phyloP scores from a whole-genome alignment of 2,329 filamentous ascomycete genomes.

The Fusarium mangiferae region DNA sequence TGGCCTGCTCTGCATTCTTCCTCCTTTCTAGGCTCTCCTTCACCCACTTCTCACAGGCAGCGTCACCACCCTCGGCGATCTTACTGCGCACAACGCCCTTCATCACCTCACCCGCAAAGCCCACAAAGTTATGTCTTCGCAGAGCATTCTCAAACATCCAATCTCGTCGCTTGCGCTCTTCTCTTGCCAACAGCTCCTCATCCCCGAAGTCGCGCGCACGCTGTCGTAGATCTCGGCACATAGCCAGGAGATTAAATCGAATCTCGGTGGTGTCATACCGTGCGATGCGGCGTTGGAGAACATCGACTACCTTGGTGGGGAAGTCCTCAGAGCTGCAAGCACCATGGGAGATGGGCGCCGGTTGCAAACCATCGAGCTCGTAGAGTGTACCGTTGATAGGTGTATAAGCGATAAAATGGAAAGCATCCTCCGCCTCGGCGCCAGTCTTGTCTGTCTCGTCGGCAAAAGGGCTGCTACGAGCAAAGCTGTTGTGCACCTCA shows the following conservation, averaged over 20 bases:
- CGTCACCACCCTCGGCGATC: constrained; percentile 70
- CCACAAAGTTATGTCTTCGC: constrained; percentile 93
- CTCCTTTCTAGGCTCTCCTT: constrained; percentile 71
- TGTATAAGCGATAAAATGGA: constrained; percentile 98
- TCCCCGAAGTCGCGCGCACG: constrained; percentile 86
- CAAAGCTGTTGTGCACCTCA: constrained; percentile 89
- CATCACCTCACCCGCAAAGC: constrained; percentile 89
- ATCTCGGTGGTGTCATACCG: constrained; percentile 91
- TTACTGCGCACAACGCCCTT: constrained; percentile 85
- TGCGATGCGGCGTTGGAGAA: constrained; percentile 83
- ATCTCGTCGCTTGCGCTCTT: constrained; percentile 83
- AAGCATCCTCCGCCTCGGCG: constrained; percentile 82
- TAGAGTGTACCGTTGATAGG: constrained; percentile 83
- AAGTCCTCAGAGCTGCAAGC: constrained; percentile 77
- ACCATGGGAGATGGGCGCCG: constrained; percentile 90
- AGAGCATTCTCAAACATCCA: constrained; percentile 98
- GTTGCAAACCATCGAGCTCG: constrained; percentile 94
- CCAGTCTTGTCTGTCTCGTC: constrained; percentile 81
- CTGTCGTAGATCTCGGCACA: constrained; percentile 84
- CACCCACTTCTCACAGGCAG: constrained; percentile 78
- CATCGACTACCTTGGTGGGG: constrained; percentile 82
- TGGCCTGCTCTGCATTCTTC: constrained; percentile 51
- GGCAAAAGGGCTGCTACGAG: constrained; percentile 86
- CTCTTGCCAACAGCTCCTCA: constrained; percentile 77
- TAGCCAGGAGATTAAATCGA: constrained; percentile 93